A percentile compares a stretch with the other conserved stretches of the same genome.
Evolutionary conservation across 129 eudicot genomes (phyloP).

Genomic region (sunflower (Helianthus annuus)): DNA sequence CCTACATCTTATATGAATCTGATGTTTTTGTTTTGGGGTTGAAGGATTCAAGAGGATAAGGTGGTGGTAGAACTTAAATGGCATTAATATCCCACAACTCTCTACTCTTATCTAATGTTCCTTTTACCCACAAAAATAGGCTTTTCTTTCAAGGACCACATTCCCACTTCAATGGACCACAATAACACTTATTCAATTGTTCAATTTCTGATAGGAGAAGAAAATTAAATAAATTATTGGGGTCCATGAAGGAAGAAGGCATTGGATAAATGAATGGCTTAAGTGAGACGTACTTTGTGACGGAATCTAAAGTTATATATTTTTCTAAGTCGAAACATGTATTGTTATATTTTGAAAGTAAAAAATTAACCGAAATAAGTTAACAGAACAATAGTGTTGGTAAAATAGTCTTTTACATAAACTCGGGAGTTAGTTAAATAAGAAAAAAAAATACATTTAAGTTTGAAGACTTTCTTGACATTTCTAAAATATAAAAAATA

Average conservation of each 20-base stretch:
- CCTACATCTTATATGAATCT: neutral
- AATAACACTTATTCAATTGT: constrained; percentile 20
- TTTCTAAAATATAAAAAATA: neutral
- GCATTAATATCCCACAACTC: constrained; percentile 31
- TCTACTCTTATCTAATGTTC: constrained; percentile 28
- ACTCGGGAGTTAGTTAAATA: neutral
- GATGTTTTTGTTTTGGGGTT: neutral
- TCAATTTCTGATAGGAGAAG: neutral
- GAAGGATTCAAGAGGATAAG: constrained; percentile 6
- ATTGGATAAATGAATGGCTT: neutral
- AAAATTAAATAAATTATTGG: constrained; percentile 8
- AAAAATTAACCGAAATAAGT: neutral
- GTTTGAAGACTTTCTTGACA: neutral
- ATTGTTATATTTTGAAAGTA: neutral
- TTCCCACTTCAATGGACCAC: constrained; percentile 42
- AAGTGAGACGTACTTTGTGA: neutral
- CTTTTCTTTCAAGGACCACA: constrained; percentile 42
- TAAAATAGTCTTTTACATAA: neutral
- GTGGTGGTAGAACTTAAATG: constrained; percentile 27
- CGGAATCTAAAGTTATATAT: neutral
- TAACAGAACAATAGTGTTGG: neutral
- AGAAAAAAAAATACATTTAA: neutral
- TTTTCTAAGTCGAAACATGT: neutral
- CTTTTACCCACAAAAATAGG: constrained; percentile 34
- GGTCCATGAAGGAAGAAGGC: constrained; percentile 10